phyloP scores from a whole-genome alignment of 805 yeast genomes.

The Scheffersomyces ergatensis region DNA sequence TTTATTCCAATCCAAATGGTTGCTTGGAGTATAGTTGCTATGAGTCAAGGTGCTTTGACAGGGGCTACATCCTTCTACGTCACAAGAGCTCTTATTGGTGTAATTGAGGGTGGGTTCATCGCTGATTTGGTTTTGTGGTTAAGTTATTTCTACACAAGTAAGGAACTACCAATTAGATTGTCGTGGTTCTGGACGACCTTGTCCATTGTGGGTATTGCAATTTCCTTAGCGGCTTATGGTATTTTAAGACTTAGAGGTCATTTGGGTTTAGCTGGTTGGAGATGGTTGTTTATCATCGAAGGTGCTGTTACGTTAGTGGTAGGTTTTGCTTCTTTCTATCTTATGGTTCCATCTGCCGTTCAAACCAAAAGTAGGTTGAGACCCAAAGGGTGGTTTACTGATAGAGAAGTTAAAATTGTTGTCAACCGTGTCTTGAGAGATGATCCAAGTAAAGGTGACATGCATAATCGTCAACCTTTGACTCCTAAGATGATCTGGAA shows the following conservation, averaged over 20 bases:
- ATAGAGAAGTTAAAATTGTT: slow-evolving; percentile 52
- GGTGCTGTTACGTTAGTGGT: slow-evolving; percentile 51
- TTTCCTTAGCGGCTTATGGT: slow-evolving; percentile 45
- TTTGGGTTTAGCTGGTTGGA: slow-evolving; percentile 53
- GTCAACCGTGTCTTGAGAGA: slow-evolving; percentile 58
- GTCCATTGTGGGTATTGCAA: slow-evolving; percentile 14
- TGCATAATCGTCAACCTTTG: slow-evolving; percentile 58
- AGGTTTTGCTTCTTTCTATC: slow-evolving; percentile 40
- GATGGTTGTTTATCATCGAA: slow-evolving; percentile 61
- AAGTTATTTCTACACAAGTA: slow-evolving; percentile 59
- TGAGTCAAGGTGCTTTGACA: slow-evolving; percentile 36
- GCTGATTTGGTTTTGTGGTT: slow-evolving; percentile 63
- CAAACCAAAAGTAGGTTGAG: slow-evolving; percentile 47
- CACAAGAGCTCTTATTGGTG: slow-evolving; percentile 51
- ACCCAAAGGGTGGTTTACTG: slow-evolving; percentile 45
- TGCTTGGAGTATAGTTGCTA: slow-evolving; percentile 55
- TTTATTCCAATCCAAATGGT: slow-evolving; percentile 60
- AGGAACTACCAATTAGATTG: slow-evolving; percentile 55
- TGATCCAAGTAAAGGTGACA: slow-evolving; percentile 60
- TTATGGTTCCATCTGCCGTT: slow-evolving; percentile 53
- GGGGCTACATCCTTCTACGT: slow-evolving; percentile 40
- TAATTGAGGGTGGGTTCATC: slow-evolving; percentile 67
- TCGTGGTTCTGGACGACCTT: slow-evolving; percentile 38
- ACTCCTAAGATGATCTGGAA: slow-evolving; percentile 35
- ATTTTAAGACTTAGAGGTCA: slow-evolving; percentile 48